phyloP scores from a whole-genome alignment of 768 basidiomycete species.

The Podaxis sp. region DNA sequence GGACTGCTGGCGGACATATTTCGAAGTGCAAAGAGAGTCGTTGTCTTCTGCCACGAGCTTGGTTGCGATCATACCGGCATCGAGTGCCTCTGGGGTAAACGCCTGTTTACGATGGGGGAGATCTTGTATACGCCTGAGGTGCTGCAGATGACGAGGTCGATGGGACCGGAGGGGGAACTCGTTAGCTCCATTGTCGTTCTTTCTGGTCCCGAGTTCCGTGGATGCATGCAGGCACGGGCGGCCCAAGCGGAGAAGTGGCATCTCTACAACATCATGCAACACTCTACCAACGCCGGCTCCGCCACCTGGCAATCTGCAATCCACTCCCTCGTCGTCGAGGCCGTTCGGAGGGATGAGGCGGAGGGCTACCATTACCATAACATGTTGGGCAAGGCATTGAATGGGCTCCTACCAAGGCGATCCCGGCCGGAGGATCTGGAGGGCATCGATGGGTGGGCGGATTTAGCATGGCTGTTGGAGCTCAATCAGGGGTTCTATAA shows the following conservation, averaged over 20 bases:
- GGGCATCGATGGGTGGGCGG: slow-evolving; percentile 21
- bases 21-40: slow-evolving; percentile 6
- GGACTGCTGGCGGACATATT: slow-evolving; percentile 11
- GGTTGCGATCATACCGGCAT: slow-evolving; percentile 6
- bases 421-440: slow-evolving; percentile 16
- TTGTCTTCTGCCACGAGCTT: slow-evolving; percentile 7
- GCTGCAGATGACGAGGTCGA: slow-evolving; percentile 4
- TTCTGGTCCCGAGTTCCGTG: slow-evolving; percentile 4
- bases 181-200: neutral
- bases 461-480: slow-evolving; percentile 26
- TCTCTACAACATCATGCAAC: slow-evolving; percentile 22
- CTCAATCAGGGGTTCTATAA: slow-evolving; percentile 27
- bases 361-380: slow-evolving; percentile 17
- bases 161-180: neutral
- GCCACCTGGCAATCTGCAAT: slow-evolving; percentile 22
- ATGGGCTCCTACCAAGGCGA: slow-evolving; percentile 23
- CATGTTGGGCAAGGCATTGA: slow-evolving; percentile 22
- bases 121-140: slow-evolving; percentile 6
- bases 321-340: slow-evolving; percentile 23
- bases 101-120: slow-evolving; percentile 11
- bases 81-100: slow-evolving; percentile 9
- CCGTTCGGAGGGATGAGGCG: slow-evolving; percentile 21
- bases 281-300: slow-evolving; percentile 18
- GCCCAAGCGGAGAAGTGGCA: slow-evolving; percentile 17
- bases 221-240: slow-evolving; percentile 11